A percentile compares a stretch with the other conserved stretches of the same genome.
phyloP scores from a whole-genome alignment of 1,284 basidiomycete genomes.

The Leccinum subspadiceum region DNA sequence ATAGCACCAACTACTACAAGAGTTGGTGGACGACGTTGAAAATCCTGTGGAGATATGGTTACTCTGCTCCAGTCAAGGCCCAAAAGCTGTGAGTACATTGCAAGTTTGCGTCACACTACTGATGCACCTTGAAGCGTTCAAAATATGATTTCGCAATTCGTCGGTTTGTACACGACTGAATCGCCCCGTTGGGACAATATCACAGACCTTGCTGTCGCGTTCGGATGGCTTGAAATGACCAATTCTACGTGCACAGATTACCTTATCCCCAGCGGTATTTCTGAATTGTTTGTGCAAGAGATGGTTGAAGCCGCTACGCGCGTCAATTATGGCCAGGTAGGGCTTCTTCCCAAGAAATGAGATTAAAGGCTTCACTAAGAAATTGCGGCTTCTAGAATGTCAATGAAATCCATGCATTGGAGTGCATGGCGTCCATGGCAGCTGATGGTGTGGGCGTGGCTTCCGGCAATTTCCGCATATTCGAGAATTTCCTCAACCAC shows the following conservation, averaged over 20 bases:
- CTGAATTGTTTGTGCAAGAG: slow-evolving; percentile 67
- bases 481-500: slow-evolving; percentile 74
- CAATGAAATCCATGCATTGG: slow-evolving; percentile 78
- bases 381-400: slow-evolving; percentile 48
- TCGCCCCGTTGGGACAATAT: slow-evolving; percentile 68
- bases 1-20: slow-evolving; percentile 40
- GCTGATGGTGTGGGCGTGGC: slow-evolving; percentile 65
- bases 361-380: not conserved
- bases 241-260: slow-evolving; percentile 60
- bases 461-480: slow-evolving; percentile 86
- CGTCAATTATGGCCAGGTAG: slow-evolving; percentile 86
- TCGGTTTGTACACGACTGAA: slow-evolving; percentile 57
- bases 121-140: slow-evolving; percentile 48
- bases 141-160: slow-evolving; percentile 53
- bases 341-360: slow-evolving; percentile 14
- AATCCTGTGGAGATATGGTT: slow-evolving; percentile 80
- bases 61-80: slow-evolving; percentile 59
- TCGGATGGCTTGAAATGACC: slow-evolving; percentile 56
- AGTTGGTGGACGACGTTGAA: slow-evolving; percentile 76
- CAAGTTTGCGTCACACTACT: not conserved
- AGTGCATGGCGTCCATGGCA: slow-evolving; percentile 73
- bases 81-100: slow-evolving; percentile 50
- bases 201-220: slow-evolving; percentile 47
- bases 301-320: slow-evolving; percentile 82
- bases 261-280: slow-evolving; percentile 56